A percentile compares a stretch with the other conserved stretches of the same genome.
These are phyloP conservation scores for Datura wrightii DNA, from an alignment of 257 asterid genomes.

Conservation along the genomic window DNA sequence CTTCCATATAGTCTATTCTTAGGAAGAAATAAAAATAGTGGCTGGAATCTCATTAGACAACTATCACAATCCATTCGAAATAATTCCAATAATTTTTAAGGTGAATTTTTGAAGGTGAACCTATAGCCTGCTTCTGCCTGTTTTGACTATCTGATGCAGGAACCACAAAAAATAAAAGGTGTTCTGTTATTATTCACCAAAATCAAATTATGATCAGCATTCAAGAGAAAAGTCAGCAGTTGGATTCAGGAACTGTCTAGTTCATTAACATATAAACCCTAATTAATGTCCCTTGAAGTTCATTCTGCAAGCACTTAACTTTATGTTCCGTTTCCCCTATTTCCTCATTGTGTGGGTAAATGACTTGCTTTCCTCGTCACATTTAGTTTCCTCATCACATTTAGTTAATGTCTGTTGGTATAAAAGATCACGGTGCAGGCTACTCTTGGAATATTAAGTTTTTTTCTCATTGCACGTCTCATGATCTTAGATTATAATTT, in stretches of 20 bases:
- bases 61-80: neutral
- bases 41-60: neutral
- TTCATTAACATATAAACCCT: neutral
- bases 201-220: neutral
- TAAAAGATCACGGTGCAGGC: neutral
- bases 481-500: neutral
- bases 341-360: neutral
- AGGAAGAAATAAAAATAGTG: neutral
- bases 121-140: neutral
- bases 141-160: neutral
- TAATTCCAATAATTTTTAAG: neutral
- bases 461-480: neutral
- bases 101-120: neutral
- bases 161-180: neutral
- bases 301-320: neutral
- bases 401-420: neutral
- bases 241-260: neutral
- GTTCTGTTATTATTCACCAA: neutral
- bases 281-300: constrained; percentile 2
- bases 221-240: neutral
- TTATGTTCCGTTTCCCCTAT: neutral
- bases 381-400: neutral
- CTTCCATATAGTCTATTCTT: neutral
- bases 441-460: neutral
- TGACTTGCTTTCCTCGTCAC: neutral